phyloP scores from a whole-genome alignment of 2,329 filamentous ascomycete species.

The Claviceps africana region DNA sequence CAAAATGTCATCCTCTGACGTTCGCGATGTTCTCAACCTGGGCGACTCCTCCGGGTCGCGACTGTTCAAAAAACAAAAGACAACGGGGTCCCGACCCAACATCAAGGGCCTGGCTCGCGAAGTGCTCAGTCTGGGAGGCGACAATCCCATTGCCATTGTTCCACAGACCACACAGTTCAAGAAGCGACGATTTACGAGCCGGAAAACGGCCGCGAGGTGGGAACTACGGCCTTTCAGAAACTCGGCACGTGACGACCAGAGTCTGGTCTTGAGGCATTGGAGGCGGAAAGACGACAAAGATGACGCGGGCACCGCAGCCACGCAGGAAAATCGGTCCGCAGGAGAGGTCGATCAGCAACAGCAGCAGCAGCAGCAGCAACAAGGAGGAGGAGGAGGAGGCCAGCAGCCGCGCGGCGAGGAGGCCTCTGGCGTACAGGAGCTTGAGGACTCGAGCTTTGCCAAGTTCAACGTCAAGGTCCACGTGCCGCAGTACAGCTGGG shows the following conservation, averaged over 20 bases:
- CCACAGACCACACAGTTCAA: constrained; percentile 46
- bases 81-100: constrained; percentile 43
- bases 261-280: constrained; percentile 67
- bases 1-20: constrained; percentile 61
- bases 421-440: constrained; percentile 13
- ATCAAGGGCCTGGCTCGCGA: constrained; percentile 52
- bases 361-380: neutral
- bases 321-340: constrained; percentile 9
- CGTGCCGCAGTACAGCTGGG: constrained; percentile 70
- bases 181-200: constrained; percentile 39
- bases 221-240: constrained; percentile 60
- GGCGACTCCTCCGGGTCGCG: constrained; percentile 41
- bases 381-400: neutral
- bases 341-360: constrained; percentile 9
- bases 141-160: constrained; percentile 53
- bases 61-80: constrained; percentile 63
- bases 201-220: constrained; percentile 48
- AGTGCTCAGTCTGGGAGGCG: constrained; percentile 50
- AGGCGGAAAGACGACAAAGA: constrained; percentile 41
- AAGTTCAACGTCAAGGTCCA: constrained; percentile 78
- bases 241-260: constrained; percentile 55
- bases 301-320: constrained; percentile 7
- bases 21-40: constrained; percentile 79
- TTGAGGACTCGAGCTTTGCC: constrained; percentile 55
- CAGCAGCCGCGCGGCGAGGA: neutral